Evolutionary conservation across 129 eudicot genomes (phyloP).

Genomic region (Cynara cardunculus): DNA sequence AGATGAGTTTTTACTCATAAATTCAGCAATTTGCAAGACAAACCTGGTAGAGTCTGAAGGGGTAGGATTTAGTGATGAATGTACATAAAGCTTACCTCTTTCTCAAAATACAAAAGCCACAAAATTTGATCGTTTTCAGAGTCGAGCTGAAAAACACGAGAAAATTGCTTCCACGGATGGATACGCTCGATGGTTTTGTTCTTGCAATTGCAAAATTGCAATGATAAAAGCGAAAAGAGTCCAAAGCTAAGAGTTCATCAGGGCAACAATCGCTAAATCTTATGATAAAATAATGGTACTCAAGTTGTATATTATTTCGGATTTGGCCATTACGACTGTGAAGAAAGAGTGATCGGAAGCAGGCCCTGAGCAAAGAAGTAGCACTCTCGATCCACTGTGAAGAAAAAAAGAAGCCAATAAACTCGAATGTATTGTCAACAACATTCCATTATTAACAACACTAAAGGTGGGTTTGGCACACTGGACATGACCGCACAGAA

Average conservation of each 20-base stretch:
- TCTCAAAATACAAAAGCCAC: background rate
- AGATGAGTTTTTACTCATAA: too few relatives aligned
- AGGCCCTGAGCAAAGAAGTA: background rate
- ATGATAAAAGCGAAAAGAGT: background rate
- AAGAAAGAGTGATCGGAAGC: background rate
- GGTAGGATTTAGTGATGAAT: too few relatives aligned
- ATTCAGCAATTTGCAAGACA: too few relatives aligned
- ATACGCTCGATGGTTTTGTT: background rate
- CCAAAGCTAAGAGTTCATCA: background rate
- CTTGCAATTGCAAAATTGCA: background rate
- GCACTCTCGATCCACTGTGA: background rate
- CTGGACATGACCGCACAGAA: too few relatives aligned
- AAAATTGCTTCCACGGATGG: background rate
- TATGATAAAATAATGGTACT: background rate
- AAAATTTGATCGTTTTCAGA: background rate
- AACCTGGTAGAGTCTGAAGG: too few relatives aligned
- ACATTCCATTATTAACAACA: slow-evolving; percentile 24
- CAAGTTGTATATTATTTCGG: background rate
- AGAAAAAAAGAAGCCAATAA: background rate
- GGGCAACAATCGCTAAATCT: background rate
- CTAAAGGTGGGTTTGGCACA: too few relatives aligned
- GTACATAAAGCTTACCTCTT: background rate
- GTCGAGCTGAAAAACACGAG: background rate
- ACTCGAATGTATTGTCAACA: background rate
- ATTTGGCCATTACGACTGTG: background rate